A percentile compares a stretch with the other conserved stretches of the same genome.
These are phyloP conservation scores for Heliamphora pulchella DNA, from an alignment of 179 eudicot genomes.

Conservation along the genomic window DNA sequence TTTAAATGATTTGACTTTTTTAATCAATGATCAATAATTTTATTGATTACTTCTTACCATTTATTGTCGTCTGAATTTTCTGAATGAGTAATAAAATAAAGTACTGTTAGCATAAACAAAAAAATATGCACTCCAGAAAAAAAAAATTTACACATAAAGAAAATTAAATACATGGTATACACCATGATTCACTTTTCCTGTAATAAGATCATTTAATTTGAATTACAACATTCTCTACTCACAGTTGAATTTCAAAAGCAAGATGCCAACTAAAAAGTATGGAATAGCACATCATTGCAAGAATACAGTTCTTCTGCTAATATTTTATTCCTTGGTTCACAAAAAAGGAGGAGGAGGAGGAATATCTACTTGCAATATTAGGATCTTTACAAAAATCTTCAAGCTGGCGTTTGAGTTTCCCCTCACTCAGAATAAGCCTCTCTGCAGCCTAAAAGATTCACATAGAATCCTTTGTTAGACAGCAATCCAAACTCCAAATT, in stretches of 20 bases:
- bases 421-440: constrained; percentile 61
- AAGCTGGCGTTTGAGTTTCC: constrained; percentile 70
- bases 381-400: constrained; percentile 70
- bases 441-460: constrained; percentile 68
- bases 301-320: neutral
- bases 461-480: constrained; percentile 8
- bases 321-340: neutral
- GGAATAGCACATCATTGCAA: neutral
- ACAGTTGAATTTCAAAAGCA: no score
- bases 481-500: neutral
- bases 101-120: no score
- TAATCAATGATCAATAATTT: neutral
- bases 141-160: no score
- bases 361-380: constrained; percentile 48
- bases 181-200: no score
- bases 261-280: neutral
- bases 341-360: constrained; percentile 13
- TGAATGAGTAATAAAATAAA: neutral
- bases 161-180: no score
- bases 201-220: no score
- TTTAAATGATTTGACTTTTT: neutral
- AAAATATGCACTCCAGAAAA: no score
- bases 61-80: neutral
- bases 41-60: neutral
- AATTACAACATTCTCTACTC: no score